Percentiles rank a stretch among this genome's conserved stretches.
phyloP scores from a whole-genome alignment of 108 stramenopile species.

The Discostella pseudostelligera region DNA sequence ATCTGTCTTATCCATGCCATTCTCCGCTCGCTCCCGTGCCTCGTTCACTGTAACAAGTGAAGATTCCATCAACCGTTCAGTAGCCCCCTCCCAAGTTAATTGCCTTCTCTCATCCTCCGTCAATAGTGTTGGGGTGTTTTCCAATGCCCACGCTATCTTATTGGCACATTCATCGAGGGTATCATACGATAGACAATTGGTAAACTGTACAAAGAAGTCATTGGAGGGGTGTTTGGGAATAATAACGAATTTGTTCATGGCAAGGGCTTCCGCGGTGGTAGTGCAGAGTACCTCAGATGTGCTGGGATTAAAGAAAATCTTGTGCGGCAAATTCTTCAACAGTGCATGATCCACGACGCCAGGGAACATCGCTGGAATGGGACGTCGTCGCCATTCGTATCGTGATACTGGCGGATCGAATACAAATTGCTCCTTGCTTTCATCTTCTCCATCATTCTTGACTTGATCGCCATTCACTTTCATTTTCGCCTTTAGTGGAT shows the following conservation, averaged over 20 bases:
- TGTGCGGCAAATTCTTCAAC: slow-evolving; percentile 69
- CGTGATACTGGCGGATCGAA: slow-evolving; percentile 75
- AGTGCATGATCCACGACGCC: slow-evolving; percentile 88
- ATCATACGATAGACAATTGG: slow-evolving; percentile 75
- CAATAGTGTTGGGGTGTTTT: slow-evolving; percentile 76
- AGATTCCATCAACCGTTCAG: slow-evolving; percentile 76
- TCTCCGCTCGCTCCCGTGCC: slow-evolving; percentile 50
- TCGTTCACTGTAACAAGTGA: slow-evolving; percentile 54
- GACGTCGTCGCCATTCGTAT: slow-evolving; percentile 63
- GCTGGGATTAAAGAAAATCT: slow-evolving; percentile 91
- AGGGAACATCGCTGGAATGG: slow-evolving; percentile 77
- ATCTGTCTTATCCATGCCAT: slow-evolving; percentile 56
- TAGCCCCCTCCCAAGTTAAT: slow-evolving; percentile 94
- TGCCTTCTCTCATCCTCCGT: slow-evolving; percentile 55
- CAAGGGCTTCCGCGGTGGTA: slow-evolving; percentile 93
- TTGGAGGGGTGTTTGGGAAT: slow-evolving; percentile 77
- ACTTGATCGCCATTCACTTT: slow-evolving; percentile 16
- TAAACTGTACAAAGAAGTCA: slow-evolving; percentile 73
- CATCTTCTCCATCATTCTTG: slow-evolving; percentile 9
- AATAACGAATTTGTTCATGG: slow-evolving; percentile 93
- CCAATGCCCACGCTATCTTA: slow-evolving; percentile 63
- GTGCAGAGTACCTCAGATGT: slow-evolving; percentile 93
- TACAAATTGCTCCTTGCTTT: slow-evolving; percentile 23
- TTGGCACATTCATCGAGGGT: slow-evolving; percentile 74
- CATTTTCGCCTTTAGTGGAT: slow-evolving; percentile 7